Evolutionary conservation across 768 basidiomycete genomes (phyloP), one percentile per base, ranked within the genome.

Genomic region (Lactifluus volemus): DNA sequence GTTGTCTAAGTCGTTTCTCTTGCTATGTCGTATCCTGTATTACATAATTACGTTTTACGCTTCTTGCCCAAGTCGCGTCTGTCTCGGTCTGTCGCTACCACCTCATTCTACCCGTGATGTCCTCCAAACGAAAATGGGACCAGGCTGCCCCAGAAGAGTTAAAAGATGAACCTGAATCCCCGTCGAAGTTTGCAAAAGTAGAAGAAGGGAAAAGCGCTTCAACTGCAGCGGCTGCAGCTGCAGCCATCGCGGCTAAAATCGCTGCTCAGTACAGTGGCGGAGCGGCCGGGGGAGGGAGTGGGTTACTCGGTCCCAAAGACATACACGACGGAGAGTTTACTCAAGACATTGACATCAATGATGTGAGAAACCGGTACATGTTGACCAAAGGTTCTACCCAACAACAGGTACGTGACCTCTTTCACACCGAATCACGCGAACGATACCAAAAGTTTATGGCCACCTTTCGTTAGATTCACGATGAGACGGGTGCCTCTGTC

Each of bases 331-430:
- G 79, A 47, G 90, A 89, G 49, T 98, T 86, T 67, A 86, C 84
- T 12, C 82, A 90, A 65, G 92, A 97, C 69, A 95, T 98, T 58
- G 96, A 98, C 72, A 97, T 98, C 72, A 98, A 98, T 71, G 95
- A 98, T 73, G 78, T 94, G 52, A 78, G 95, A 71, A 98, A 98
- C 74, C 80, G 96, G 66, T 98, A 98, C 73, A 76, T 98, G 71
- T 76, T 98, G 68, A 98, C 95, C 50, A 96, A 92, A 72, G 92
- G 92, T 3, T 81, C 89, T 11, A 98, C 96, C 2, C 96, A 98
- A 73, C 77, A 85, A 62, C 87, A 97, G 80, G 95, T 92, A 58
- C 49, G 86, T 30, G 36, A 53, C 25, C 49, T 11, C 41, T 10
- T 49, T 47, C 36, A 42, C 25, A 12, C 29, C 21, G 5, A 4